Evolutionary conservation across 2,329 filamentous ascomycete species (phyloP).

Genomic region (Colletotrichum viniferum): DNA sequence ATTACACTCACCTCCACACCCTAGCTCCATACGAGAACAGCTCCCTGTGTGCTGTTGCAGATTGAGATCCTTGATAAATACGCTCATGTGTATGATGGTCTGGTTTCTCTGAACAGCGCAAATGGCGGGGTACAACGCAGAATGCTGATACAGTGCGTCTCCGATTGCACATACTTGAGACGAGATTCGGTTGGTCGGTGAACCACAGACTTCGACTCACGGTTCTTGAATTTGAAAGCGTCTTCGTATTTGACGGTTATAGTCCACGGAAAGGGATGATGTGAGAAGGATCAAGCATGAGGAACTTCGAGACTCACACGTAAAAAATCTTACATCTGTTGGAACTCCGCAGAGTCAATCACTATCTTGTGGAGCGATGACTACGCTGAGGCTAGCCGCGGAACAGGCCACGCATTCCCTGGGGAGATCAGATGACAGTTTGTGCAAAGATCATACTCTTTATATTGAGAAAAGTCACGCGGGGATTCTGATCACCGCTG

Average conservation of each 20-base stretch:
- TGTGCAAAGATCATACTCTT: neutral
- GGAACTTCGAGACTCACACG: accelerated
- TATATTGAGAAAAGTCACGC: neutral
- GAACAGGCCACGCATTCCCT: neutral
- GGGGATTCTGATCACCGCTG: neutral
- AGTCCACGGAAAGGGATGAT: neutral
- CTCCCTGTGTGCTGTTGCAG: accelerated
- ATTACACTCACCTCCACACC: neutral
- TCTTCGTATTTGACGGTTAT: neutral
- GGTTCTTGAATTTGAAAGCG: neutral
- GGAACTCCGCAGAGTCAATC: neutral
- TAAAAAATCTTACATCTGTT: neutral
- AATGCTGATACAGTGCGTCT: neutral
- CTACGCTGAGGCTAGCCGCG: accelerated
- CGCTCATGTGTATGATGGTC: neutral
- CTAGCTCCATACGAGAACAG: neutral
- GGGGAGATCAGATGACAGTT: neutral
- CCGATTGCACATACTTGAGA: neutral
- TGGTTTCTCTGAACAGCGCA: neutral
- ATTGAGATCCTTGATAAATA: neutral
- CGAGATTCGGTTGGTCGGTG: neutral
- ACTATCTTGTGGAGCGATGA: neutral
- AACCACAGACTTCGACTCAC: neutral
- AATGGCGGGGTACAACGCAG: neutral
- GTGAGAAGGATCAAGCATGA: accelerated